Base-by-base conservation (phyloP, 2,329 filamentous ascomycete genomes). In the Pseudomassariella vexata region DNA sequence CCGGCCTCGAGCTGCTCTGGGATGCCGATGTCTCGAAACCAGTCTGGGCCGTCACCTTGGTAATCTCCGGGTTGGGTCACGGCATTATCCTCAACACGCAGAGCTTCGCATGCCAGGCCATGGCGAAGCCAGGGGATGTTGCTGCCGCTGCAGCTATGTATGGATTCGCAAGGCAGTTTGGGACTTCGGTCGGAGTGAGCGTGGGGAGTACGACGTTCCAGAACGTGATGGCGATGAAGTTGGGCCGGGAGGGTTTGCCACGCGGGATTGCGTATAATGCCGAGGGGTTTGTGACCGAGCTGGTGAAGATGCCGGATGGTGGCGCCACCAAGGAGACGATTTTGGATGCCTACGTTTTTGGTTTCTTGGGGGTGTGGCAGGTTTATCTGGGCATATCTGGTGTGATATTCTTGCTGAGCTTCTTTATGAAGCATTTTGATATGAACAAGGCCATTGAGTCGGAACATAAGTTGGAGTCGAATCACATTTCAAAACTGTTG, bases 371-470 rank as follows among this genome's bases (percentile, higher is more conserved):
- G 12, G 32, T 42, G 5, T 42, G 35, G 34, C 19, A 32, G 15
- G 25, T 38, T 5, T 40, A 27, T 15, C 32, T 42, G 3, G 37
- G 23, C 19, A 29, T 40, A n/a, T 32, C 39, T n/a, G 32, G 24
- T 14, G 19, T 60, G 41, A 82, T 76, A 28, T 70, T 68, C 3
- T 54, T 51, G 80, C 79, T 37, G 9, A 34, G 28, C 16, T 32
- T 42, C 19, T 10, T 37, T 12, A 24, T 42, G 12, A 27, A 19
- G 23, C 28, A 39, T 8, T 35, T 84, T 24, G 56, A 55, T 12
- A 82, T 57, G 19, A 63, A 55, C 9, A 75, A 49, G n/a, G 54
- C 44, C 6, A 60, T 60, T 28, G 62, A 52, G 3, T 56, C 47
- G 6, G 8, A 55, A 49, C 14, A 62, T 45, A 32, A 56, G 47